Evolutionary conservation across 257 asterid species (phyloP), one percentile per base, ranked within the genome.

Genomic region (Nicotiana benthamiana): DNA sequence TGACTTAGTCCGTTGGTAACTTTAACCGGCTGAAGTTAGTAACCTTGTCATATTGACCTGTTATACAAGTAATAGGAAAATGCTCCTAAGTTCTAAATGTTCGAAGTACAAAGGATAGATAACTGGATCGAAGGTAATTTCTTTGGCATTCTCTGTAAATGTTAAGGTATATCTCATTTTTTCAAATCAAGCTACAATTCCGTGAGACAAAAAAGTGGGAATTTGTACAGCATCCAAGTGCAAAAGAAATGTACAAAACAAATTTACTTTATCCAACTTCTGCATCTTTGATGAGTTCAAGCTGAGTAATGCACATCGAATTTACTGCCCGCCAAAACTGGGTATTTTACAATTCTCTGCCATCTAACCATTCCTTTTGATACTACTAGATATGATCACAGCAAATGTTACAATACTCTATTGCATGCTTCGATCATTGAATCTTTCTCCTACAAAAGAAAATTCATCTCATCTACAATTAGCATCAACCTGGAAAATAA

Each of bases 391-490:
- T 67, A 36, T 51, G 28, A 51, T 18, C 52, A 34, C 61, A 30
- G 80, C 82, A 20, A 20, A 59, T 9, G 52, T 59, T 79, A 81
- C 77, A 77, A 80, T 64, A 83, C 20, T 80, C 93, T 86, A 88
- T 61, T 82, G 54, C 34, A 86, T 56, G 87, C 64, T 87, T 89
- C 92, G 80, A 86, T 88, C 83, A 88, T 79, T 59, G 93, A 82
- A 52, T 86, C 84, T 80, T 91, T 91, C 86, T 93, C 97, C 97
- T 93, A 94, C 91, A 88, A 63, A 80, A 20, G 12, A 53, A 40
- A 59, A 54, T 84, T 43, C 60, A 72, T 46, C 59, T 22, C 57
- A 22, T 70, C 34, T 72, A 20, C 36, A 46, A 72, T 64, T 30
- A 64, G 48, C 48, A 64, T 30, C 22, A 64, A 64, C 48, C 48